Evolutionary conservation across 345 rosid genomes (phyloP), one percentile per base, ranked within the genome.

Genomic region (Melastoma malabathricum): DNA sequence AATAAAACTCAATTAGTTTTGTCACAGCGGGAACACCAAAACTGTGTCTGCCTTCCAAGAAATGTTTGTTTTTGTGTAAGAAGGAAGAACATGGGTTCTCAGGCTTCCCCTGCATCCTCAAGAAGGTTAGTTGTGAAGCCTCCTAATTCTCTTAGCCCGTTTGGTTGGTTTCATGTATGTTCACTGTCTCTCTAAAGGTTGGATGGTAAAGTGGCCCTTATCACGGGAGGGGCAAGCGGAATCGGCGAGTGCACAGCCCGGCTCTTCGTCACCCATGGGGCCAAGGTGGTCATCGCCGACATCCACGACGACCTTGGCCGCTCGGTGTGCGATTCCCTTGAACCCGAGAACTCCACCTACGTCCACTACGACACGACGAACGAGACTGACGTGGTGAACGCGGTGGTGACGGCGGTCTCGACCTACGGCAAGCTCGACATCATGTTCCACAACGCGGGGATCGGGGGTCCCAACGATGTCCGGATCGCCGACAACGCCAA

Each of bases 371-470:
- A 72, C 43, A 73, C 67, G 14, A 67, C 76, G 6, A 25, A 73
- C 27, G 82, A 70, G 44, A 44, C 54, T 45, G 65, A 73, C 0
- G 44, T 61, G 2, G 53, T 56, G 62, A 54, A 31, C 5, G 66
- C 66, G 3, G 65, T 73, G 3, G 66, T 58, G 57, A 38, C 6
- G 18, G 61, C 72, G 1, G 70, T 76, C 47, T 44, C 68, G 4
- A 47, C 51, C 17, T 45, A 67, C 17, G 75, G 78, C 15, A 67
- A 67, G 61, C 68, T 72, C 1, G 77, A 72, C 64, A 59, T 68
- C 27, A 63, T 69, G 80, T 63, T 68, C 68, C 68, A 69, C 68
- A 75, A 75, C 4, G 80, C 76, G 0, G 74, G 76, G 60, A 66
- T 72, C 22, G 43, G 23, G 38, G 75, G 59, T 15, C n/a, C 19